Conservation (phyloP, 192 early-diverging fungal species). For the Backusella luteola region DNA sequence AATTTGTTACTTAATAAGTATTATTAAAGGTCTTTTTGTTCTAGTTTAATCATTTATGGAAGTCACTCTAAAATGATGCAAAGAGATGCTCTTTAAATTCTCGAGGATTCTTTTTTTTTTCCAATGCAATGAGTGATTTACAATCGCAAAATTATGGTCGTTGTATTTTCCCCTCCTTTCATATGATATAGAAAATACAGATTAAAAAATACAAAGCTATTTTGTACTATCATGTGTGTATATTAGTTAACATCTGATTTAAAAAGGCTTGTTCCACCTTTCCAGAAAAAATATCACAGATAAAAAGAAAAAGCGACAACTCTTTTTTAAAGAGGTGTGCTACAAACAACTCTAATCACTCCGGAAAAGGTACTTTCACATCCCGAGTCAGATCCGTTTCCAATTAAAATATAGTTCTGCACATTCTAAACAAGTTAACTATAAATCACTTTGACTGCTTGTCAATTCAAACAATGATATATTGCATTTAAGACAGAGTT, state of each 20-base stretch:
- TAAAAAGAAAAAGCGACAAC: neutral
- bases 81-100: neutral
- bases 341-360: neutral
- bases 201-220: neutral
- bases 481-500: neutral
- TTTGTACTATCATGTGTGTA: neutral
- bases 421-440: too few species aligned
- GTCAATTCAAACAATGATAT: neutral
- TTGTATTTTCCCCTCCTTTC: neutral
- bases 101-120: too few species aligned
- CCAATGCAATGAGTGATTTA: neutral
- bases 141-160: neutral
- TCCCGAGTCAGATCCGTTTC: neutral
- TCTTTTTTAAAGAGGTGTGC: neutral
- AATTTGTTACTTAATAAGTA: neutral
- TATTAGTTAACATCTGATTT: neutral
- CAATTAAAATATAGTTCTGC: too few species aligned
- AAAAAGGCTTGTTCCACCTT: neutral
- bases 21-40: neutral
- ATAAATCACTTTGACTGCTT: neutral
- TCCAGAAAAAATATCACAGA: neutral
- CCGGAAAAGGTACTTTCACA: neutral
- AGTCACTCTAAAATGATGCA: neutral
- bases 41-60: neutral
- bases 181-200: neutral